Conservation (phyloP, 2,329 filamentous ascomycete species). For the Parascedosporium putredinis region DNA sequence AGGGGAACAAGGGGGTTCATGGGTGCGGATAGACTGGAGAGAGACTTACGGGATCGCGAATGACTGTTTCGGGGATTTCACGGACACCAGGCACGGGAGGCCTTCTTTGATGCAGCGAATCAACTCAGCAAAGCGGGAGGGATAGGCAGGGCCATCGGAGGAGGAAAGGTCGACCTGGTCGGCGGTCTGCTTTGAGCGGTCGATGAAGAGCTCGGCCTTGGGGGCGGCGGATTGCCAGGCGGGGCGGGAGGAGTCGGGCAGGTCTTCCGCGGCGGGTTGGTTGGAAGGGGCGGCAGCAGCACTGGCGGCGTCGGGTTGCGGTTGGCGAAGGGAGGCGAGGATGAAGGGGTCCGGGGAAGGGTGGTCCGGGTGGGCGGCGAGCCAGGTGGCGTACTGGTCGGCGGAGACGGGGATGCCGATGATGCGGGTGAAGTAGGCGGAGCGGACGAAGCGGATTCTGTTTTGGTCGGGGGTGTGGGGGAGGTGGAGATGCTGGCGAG, state of each 20-base stretch:
- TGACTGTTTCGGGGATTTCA: conserved; percentile 71
- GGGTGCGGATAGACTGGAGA: neutral
- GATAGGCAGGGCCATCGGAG: conserved; percentile 57
- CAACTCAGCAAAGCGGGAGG: conserved; percentile 74
- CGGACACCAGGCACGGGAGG: conserved; percentile 79
- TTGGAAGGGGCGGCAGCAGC: neutral
- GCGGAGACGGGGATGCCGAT: conserved; percentile 51
- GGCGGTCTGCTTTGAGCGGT: conserved; percentile 22
- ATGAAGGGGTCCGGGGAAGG: conserved; percentile 22
- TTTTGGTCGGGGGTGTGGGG: conserved; percentile 30
- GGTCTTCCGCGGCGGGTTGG: neutral
- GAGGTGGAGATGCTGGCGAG: conserved; percentile 24
- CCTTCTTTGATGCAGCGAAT: conserved; percentile 76
- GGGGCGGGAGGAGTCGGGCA: conserved; percentile 11
- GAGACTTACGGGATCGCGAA: conserved; percentile 54
- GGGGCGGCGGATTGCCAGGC: conserved; percentile 42
- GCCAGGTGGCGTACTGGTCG: conserved; percentile 56
- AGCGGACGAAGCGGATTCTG: conserved; percentile 35
- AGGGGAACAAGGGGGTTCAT: neutral
- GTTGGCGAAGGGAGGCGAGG: conserved; percentile 21
- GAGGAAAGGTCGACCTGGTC: conserved; percentile 12
- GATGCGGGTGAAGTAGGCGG: conserved; percentile 52
- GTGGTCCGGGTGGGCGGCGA: conserved; percentile 26
- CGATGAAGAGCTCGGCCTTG: conserved; percentile 34
- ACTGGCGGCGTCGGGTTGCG: conserved; percentile 7